Percentiles rank a stretch among this genome's conserved stretches.
phyloP scores from a whole-genome alignment of 441 rosid species.

The Euphorbia corollata region DNA sequence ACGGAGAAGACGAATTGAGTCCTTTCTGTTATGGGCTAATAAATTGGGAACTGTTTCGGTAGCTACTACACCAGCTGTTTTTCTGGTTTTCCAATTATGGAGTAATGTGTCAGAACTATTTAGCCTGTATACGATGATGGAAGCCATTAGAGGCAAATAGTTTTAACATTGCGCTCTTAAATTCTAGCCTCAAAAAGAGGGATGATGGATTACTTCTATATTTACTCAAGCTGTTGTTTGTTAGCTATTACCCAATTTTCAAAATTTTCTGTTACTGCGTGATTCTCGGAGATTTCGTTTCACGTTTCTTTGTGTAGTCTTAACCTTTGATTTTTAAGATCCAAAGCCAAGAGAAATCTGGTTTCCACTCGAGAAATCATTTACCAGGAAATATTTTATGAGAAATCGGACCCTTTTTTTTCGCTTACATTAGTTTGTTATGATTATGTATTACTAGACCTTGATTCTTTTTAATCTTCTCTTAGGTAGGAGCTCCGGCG shows the following conservation, averaged over 20 bases:
- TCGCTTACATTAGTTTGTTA: background rate
- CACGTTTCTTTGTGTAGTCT: background rate
- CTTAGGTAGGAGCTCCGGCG: constrained; percentile 86
- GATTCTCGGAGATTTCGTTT: background rate
- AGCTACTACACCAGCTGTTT: constrained; percentile 16
- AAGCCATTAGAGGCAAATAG: background rate
- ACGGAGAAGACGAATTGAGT: background rate
- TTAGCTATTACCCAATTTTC: no score
- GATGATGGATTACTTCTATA: background rate
- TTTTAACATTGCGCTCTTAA: background rate
- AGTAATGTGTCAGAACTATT: constrained; percentile 3
- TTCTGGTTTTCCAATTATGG: constrained; percentile 2
- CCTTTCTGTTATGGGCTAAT: constrained; percentile 5
- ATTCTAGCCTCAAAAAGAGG: background rate
- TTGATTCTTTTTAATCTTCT: background rate
- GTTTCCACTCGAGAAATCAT: background rate
- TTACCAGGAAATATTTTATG: constrained; percentile 2
- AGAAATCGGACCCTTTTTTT: background rate
- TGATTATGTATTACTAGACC: no score
- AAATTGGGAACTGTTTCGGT: constrained; percentile 11
- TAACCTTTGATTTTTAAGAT: background rate
- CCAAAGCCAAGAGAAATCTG: background rate
- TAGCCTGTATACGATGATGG: background rate
- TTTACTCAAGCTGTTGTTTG: background rate
- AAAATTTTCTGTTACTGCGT: background rate